Evolutionary conservation across 306 rosid genomes (phyloP).

Genomic region (Rosa rugosa): DNA sequence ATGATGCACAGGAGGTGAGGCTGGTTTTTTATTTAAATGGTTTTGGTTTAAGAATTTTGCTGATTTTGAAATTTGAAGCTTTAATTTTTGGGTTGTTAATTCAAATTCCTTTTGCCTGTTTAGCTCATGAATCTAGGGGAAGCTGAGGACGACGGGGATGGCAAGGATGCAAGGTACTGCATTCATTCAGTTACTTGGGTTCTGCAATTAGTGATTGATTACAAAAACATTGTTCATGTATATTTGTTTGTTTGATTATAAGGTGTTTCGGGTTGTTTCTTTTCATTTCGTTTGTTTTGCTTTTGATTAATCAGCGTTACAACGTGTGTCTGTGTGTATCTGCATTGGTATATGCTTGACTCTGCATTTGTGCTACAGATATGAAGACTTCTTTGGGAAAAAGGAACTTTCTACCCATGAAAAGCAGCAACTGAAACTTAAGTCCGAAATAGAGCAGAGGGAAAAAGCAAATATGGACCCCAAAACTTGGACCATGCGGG

Average conservation of each 20-base stretch:
- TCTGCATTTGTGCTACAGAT: constrained; percentile 45
- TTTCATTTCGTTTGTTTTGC: neutral
- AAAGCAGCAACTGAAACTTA: constrained; percentile 53
- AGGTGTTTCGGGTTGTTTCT: neutral
- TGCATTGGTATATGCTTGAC: constrained; percentile 17
- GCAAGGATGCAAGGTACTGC: constrained; percentile 56
- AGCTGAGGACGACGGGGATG: constrained; percentile 48
- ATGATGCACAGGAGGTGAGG: constrained; percentile 57
- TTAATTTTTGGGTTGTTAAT: constrained; percentile 15
- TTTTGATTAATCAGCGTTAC: neutral
- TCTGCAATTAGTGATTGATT: neutral
- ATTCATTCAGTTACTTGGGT: neutral
- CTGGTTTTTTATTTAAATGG: neutral
- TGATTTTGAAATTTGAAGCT: neutral
- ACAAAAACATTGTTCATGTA: neutral
- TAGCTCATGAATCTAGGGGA: constrained; percentile 60
- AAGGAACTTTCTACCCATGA: constrained; percentile 66
- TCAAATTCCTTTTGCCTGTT: constrained; percentile 6
- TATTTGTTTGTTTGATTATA: neutral
- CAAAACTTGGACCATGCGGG: constrained; percentile 86
- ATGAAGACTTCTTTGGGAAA: constrained; percentile 68
- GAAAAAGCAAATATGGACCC: constrained; percentile 77
- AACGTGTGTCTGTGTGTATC: neutral
- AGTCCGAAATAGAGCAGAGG: constrained; percentile 68
- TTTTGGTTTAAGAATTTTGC: neutral